These are phyloP conservation scores for Aspergillus cristatus DNA, from an alignment of 495 filamentous ascomycete genomes.

Conservation along the genomic window DNA sequence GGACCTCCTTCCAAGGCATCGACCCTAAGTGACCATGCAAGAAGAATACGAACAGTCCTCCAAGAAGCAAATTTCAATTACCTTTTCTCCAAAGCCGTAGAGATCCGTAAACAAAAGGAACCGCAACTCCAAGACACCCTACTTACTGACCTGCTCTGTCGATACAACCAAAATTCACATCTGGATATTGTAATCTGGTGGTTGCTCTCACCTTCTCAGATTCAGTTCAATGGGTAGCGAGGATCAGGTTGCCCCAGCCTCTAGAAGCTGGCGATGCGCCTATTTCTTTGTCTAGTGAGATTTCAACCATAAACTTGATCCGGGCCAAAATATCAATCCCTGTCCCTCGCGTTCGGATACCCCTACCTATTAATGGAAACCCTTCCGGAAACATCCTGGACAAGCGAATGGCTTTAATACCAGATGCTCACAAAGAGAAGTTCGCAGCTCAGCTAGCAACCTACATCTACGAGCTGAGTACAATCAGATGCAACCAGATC, in stretches of 20 bases:
- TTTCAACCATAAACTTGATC: conserved; percentile 1
- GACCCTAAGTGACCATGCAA: neutral
- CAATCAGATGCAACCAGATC: conserved; percentile 2
- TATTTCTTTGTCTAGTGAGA: conserved; percentile 1
- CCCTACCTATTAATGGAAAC: conserved; percentile 4
- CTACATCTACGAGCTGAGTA: conserved; percentile 2
- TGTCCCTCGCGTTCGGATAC: conserved; percentile 2
- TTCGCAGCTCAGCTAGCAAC: conserved; percentile 1
- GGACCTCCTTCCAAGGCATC: conserved; percentile 1
- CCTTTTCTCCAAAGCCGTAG: conserved; percentile 1
- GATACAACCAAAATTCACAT: conserved; percentile 1
- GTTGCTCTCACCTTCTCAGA: conserved; percentile 3
- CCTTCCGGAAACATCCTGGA: neutral
- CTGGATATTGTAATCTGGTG: conserved; percentile 2
- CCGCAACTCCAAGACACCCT: neutral
- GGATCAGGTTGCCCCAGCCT: conserved; percentile 1
- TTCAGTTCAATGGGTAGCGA: conserved; percentile 4
- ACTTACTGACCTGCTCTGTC: neutral
- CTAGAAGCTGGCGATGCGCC: neutral
- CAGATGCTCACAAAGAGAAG: conserved; percentile 1
- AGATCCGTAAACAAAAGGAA: neutral
- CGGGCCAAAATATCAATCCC: conserved; percentile 2
- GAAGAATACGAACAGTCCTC: conserved; percentile 1
- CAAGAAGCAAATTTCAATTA: conserved; percentile 1
- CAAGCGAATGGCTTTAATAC: neutral